phyloP scores from a whole-genome alignment of 2,329 filamentous ascomycete genomes.

The Ophiostoma montium region DNA sequence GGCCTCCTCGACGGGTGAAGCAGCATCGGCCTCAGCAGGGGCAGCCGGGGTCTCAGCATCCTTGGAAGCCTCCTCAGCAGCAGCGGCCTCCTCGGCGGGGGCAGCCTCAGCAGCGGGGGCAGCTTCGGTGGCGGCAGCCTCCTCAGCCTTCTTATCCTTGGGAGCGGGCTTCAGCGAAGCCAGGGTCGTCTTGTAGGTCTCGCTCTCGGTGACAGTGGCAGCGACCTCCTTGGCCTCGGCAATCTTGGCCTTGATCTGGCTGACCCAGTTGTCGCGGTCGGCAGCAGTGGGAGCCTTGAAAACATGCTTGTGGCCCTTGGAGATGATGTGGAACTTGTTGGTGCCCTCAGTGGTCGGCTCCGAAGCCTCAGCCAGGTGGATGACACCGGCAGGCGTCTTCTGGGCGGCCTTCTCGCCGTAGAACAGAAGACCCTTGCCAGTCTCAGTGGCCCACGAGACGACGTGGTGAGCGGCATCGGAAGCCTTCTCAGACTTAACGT shows the following conservation, averaged over 20 bases:
- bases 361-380: slow-evolving; percentile 56
- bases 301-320: slow-evolving; percentile 78
- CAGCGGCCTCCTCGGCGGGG: slow-evolving; percentile 18
- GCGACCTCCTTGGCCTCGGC: slow-evolving; percentile 73
- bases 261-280: slow-evolving; percentile 88
- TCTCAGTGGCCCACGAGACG: slow-evolving; percentile 81
- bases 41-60: neutral
- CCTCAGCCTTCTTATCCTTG: slow-evolving; percentile 32
- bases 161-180: slow-evolving; percentile 49
- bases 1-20: slow-evolving; percentile 12
- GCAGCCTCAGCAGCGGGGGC: slow-evolving; percentile 12
- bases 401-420: slow-evolving; percentile 72
- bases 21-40: slow-evolving; percentile 11
- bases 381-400: slow-evolving; percentile 70
- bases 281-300: slow-evolving; percentile 66
- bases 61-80: slow-evolving; percentile 18
- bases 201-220: slow-evolving; percentile 57
- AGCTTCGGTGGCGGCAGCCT: slow-evolving; percentile 15
- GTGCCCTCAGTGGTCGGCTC: slow-evolving; percentile 64
- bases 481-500: slow-evolving; percentile 81
- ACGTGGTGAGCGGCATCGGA: slow-evolving; percentile 59
- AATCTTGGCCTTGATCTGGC: slow-evolving; percentile 67
- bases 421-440: slow-evolving; percentile 90
- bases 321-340: slow-evolving; percentile 74
- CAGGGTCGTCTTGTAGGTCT: slow-evolving; percentile 77